Base-by-base conservation (phyloP, 2,329 filamentous ascomycete species). In the Venturia oleaginea region DNA sequence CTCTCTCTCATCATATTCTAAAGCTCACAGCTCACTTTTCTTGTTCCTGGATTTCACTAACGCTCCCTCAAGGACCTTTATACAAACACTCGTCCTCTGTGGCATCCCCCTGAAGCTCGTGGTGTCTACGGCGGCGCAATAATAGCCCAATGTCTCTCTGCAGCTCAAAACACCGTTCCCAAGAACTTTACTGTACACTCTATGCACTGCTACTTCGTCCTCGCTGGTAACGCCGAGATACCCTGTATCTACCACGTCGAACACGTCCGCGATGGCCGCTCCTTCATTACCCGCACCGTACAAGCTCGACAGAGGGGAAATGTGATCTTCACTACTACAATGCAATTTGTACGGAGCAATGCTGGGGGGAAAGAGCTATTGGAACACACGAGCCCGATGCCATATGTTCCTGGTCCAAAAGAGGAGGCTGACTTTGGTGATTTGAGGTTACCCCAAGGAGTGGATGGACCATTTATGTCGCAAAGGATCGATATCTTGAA, bases 141-240 rank as follows among this genome's bases (percentile, higher is more conserved):
- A 43, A 97, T 99, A 70, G 92, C 93, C 59, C 93, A 97, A 81
- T 92, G 85, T 71, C 87, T 97, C 32, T 84, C 89, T 57, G 91
- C 94, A 1, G 94, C 91, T 30, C 92, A 96, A 76, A 85, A 86
- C 72, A 99, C 94, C 10, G 90, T 99, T 2, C 88, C 89, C 0
- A 75, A 80, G 32, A 82, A 90, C 73, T 97, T 96, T 76, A 84
- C 87, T 66, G 86, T 94, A 61, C 94, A 99, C 80, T 93, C 89
- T 73, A 97, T 96, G 89, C 94, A 99, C 83, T 97, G 94, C 84
- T 99, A 97, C 80, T 99, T 99, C 76, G 87, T 99, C 40, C 86
- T 97, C 1, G 92, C 93, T 4, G 94, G 94, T 34, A 90, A 93
- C 72, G 83, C 86, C 15, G 85, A 89, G 66, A 88, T 94, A 22